phyloP scores from a whole-genome alignment of 2,329 filamentous ascomycete genomes.

The Sclerotinia borealis region DNA sequence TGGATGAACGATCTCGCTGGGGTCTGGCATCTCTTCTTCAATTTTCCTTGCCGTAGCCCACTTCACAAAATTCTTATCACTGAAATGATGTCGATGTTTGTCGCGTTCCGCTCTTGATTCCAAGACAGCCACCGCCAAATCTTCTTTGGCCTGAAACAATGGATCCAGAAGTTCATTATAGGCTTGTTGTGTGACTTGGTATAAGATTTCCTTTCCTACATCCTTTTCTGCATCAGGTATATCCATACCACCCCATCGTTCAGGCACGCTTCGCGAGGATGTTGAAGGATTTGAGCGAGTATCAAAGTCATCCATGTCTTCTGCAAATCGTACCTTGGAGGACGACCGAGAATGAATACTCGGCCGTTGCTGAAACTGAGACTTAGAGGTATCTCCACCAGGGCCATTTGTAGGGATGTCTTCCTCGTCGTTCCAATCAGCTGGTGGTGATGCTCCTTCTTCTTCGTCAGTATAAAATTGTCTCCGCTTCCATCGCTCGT shows the following conservation, averaged over 20 bases:
- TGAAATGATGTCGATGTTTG: slow-evolving; percentile 46
- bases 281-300: slow-evolving; percentile 65
- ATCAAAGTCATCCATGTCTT: slow-evolving; percentile 64
- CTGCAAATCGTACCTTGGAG: slow-evolving; percentile 72
- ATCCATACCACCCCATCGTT: slow-evolving; percentile 72
- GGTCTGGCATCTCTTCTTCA: slow-evolving; percentile 4
- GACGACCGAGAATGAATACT: slow-evolving; percentile 61
- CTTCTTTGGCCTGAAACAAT: slow-evolving; percentile 77
- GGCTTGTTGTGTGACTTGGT: slow-evolving; percentile 84
- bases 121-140: slow-evolving; percentile 62
- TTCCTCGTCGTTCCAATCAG: slow-evolving; percentile 56
- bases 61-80: slow-evolving; percentile 36
- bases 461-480: slow-evolving; percentile 83
- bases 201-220: slow-evolving; percentile 68
- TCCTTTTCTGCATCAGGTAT: slow-evolving; percentile 76
- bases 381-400: slow-evolving; percentile 38
- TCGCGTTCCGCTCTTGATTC: slow-evolving; percentile 57
- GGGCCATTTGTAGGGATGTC: slow-evolving; percentile 40
- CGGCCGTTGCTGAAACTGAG: slow-evolving; percentile 38
- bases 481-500: slow-evolving; percentile 69
- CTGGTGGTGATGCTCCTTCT: slow-evolving; percentile 62
- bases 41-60: slow-evolving; percentile 23
- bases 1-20: not conserved
- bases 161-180: slow-evolving; percentile 89
- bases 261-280: slow-evolving; percentile 64